Evolutionary conservation across 352 stramenopile genomes (phyloP).

Genomic region (Globisporangium lucens): DNA sequence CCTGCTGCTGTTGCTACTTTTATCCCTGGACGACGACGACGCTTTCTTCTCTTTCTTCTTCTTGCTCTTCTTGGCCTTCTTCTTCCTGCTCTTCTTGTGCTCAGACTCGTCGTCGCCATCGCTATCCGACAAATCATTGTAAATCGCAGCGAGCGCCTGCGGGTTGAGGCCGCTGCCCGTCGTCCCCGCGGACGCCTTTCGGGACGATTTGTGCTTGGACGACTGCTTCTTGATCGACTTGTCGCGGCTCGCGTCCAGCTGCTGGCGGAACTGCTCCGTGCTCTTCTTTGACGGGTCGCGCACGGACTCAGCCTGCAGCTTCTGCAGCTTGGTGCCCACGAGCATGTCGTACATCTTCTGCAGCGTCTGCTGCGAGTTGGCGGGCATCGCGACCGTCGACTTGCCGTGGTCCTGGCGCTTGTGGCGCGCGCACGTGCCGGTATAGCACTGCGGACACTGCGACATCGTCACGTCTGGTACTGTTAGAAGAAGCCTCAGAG

Average conservation of each 20-base stretch:
- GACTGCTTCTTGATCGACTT: constrained; percentile 52
- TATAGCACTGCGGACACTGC: constrained; percentile 81
- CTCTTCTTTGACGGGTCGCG: constrained; percentile 36
- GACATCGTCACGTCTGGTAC: constrained; percentile 30
- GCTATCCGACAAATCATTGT: constrained; percentile 31
- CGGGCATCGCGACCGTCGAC: constrained; percentile 37
- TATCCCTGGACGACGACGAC: constrained; percentile 16
- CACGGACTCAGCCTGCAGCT: constrained; percentile 57
- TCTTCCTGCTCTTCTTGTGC: constrained; percentile 16
- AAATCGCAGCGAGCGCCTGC: constrained; percentile 66
- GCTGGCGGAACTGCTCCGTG: constrained; percentile 50
- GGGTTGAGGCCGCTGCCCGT: constrained; percentile 58
- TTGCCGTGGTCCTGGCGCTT: constrained; percentile 57
- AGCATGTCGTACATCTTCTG: constrained; percentile 80
- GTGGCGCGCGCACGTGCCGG: constrained; percentile 67
- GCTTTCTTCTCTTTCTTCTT: constrained; percentile 47
- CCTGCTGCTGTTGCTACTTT: constrained; percentile 17
- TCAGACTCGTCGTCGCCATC: constrained; percentile 29
- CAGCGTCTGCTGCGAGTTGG: constrained; percentile 56
- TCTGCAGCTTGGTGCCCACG: constrained; percentile 64
- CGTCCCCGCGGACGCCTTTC: constrained; percentile 19
- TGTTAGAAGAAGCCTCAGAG: neutral
- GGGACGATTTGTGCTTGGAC: constrained; percentile 30
- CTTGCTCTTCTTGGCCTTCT: constrained; percentile 38
- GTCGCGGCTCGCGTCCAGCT: constrained; percentile 64